Percentiles rank a stretch among this genome's conserved stretches.
Conservation (phyloP, 345 rosid genomes). For the Isatis tinctoria region DNA sequence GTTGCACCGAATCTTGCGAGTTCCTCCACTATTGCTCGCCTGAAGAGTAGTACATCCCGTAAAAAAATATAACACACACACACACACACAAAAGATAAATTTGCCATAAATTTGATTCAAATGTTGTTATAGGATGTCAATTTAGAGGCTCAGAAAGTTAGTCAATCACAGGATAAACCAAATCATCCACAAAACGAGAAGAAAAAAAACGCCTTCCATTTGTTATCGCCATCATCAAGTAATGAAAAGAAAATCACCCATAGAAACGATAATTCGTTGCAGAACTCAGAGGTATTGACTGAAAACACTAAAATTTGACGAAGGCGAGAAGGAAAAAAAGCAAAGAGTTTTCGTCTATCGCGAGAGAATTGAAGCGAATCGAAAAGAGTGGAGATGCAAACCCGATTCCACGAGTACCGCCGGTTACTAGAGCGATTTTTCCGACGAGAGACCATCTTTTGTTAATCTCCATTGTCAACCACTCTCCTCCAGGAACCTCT, state of each 20-base stretch:
- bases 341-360: not conserved
- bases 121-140: not conserved
- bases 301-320: not conserved
- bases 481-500: constrained; percentile 23
- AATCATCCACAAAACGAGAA: not conserved
- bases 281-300: not conserved
- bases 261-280: not conserved
- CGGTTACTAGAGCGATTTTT: constrained; percentile 72
- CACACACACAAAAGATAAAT: too few species aligned
- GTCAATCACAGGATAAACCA: not conserved
- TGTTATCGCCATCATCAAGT: not conserved
- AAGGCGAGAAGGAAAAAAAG: not conserved
- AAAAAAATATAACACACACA: too few species aligned
- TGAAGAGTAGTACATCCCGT: not conserved
- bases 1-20: constrained; percentile 65
- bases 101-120: not conserved
- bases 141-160: not conserved
- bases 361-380: not conserved
- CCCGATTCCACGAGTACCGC: constrained; percentile 96
- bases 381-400: constrained; percentile 4
- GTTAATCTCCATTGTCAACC: constrained; percentile 19
- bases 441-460: constrained; percentile 68
- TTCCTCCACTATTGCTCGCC: constrained; percentile 72
- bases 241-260: not conserved
- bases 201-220: not conserved